These are phyloP conservation scores for Psidium guajava DNA, from an alignment of 345 rosid genomes.

Conservation along the genomic window DNA sequence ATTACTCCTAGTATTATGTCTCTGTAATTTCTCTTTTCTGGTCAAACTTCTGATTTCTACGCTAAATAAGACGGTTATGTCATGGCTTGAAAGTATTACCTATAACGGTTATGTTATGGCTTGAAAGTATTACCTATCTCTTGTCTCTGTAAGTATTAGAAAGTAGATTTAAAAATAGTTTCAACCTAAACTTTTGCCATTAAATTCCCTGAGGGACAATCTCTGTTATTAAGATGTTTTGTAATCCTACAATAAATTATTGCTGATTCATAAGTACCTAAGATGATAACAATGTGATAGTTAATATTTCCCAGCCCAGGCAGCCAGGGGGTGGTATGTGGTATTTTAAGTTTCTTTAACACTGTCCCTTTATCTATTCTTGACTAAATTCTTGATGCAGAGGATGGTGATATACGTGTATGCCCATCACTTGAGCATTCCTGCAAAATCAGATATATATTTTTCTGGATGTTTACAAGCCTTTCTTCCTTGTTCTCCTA, in stretches of 20 bases:
- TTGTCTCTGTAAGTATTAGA: neutral
- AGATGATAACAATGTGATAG: accelerated
- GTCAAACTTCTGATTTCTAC: neutral
- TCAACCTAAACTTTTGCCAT: neutral
- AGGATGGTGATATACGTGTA: neutral
- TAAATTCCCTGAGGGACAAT: neutral
- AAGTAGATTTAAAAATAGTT: neutral
- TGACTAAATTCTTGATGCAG: neutral
- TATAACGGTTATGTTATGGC: neutral
- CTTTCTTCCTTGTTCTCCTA: neutral
- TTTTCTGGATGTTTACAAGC: neutral
- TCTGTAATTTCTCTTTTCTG: neutral
- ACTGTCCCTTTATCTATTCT: neutral
- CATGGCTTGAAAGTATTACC: neutral
- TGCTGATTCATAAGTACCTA: neutral
- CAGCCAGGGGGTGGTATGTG: neutral
- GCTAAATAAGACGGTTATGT: neutral
- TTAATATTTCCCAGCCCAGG: neutral
- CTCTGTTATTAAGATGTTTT: neutral
- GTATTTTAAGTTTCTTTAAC: neutral
- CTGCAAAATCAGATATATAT: neutral
- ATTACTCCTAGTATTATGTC: neutral
- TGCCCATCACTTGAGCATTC: neutral
- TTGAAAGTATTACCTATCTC: neutral
- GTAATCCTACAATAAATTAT: neutral